Evolutionary conservation across 768 basidiomycete species (phyloP).

Genomic region (Kwoniella shandongensis): DNA sequence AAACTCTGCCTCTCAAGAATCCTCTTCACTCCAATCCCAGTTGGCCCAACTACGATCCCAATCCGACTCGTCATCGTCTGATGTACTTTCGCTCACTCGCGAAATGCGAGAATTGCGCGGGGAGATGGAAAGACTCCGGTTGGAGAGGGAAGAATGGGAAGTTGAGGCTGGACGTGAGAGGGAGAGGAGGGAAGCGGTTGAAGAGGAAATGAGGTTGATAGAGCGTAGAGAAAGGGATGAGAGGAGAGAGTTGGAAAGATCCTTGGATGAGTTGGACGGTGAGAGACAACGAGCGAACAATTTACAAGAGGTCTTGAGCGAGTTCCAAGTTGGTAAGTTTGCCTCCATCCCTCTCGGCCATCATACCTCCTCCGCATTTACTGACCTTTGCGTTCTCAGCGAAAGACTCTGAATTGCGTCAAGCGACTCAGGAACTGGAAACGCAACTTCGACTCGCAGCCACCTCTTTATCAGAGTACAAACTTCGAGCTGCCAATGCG

Average conservation of each 20-base stretch:
- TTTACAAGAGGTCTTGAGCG: conserved; percentile 86
- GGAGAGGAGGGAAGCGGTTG: conserved; percentile 68
- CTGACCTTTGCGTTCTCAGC: conserved; percentile 59
- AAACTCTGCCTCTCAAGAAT: conserved; percentile 70
- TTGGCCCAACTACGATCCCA: conserved; percentile 56
- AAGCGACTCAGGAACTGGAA: conserved; percentile 80
- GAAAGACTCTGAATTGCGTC: conserved; percentile 84
- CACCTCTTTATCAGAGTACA: conserved; percentile 82
- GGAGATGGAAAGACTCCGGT: conserved; percentile 81
- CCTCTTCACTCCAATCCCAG: conserved; percentile 67
- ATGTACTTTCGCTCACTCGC: conserved; percentile 54
- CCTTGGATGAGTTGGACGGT: conserved; percentile 60
- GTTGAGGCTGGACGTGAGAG: conserved; percentile 65
- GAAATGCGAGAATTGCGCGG: conserved; percentile 76
- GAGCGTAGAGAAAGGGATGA: conserved; percentile 67
- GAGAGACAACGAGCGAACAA: conserved; percentile 71
- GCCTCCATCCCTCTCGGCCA: background rate
- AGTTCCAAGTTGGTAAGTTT: conserved; percentile 84
- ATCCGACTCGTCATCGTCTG: conserved; percentile 47
- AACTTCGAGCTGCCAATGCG: conserved; percentile 79
- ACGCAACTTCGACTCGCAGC: conserved; percentile 68
- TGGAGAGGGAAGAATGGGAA: conserved; percentile 78
- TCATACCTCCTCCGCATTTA: no score
- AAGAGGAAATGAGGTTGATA: conserved; percentile 61
- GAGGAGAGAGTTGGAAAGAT: conserved; percentile 61